Conservation (phyloP, 345 rosid genomes). For the Citrus australasica region DNA sequence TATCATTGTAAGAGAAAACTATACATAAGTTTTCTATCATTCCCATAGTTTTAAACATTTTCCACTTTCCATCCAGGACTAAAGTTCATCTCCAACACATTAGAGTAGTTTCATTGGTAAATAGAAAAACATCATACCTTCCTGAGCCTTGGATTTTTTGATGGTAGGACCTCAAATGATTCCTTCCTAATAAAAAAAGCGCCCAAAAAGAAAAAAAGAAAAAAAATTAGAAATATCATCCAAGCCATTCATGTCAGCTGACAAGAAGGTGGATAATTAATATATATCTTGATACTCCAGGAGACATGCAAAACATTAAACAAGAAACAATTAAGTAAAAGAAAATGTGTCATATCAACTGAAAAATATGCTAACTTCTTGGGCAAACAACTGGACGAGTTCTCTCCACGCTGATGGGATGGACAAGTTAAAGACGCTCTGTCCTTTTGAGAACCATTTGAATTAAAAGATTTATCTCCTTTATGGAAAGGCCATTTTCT, state of each 20-base stretch:
- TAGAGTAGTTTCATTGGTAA: neutral
- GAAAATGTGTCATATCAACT: neutral
- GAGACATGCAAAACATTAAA: neutral
- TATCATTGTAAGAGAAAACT: neutral
- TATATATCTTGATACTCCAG: slow-evolving; percentile 10
- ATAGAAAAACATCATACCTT: slow-evolving; percentile 38
- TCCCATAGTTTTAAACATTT: neutral
- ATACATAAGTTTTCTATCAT: neutral
- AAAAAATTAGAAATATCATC: neutral
- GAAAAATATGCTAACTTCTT: slow-evolving; percentile 32
- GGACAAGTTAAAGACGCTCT: slow-evolving; percentile 27
- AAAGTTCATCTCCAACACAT: neutral
- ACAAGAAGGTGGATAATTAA: neutral
- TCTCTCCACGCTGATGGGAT: slow-evolving; percentile 21
- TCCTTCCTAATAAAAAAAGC: slow-evolving; percentile 34
- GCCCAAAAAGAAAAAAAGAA: slow-evolving; percentile 4
- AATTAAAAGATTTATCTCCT: slow-evolving; percentile 18
- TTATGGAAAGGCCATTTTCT: slow-evolving; percentile 22
- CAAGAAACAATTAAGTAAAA: neutral
- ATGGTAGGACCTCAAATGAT: slow-evolving; percentile 20
- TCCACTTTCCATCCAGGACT: neutral
- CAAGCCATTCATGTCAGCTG: slow-evolving; percentile 1
- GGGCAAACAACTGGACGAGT: slow-evolving; percentile 6
- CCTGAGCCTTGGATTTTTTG: slow-evolving; percentile 29
- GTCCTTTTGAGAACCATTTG: slow-evolving; percentile 19